Evolutionary conservation across 2,329 filamentous ascomycete genomes (phyloP).

Genomic region (Penicillium sp.): DNA sequence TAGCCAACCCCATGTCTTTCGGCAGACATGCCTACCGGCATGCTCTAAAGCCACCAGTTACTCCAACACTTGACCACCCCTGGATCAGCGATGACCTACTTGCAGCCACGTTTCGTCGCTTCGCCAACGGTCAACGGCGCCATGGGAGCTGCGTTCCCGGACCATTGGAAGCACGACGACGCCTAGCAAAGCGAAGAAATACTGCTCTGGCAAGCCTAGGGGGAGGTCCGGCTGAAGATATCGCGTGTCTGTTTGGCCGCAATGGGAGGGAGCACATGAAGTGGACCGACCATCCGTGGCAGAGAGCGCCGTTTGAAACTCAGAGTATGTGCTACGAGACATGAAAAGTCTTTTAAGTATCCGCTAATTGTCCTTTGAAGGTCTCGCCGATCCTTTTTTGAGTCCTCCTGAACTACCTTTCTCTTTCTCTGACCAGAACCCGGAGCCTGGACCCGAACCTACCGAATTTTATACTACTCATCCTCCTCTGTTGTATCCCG

Average conservation of each 20-base stretch:
- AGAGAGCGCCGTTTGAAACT: constrained; percentile 17
- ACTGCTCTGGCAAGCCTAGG: constrained; percentile 38
- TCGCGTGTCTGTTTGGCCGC: constrained; percentile 36
- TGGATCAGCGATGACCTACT: constrained; percentile 43
- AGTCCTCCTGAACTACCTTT: constrained; percentile 13
- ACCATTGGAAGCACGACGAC: constrained; percentile 52
- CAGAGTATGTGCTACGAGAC: constrained; percentile 18
- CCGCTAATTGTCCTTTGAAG: constrained; percentile 10
- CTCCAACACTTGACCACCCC: constrained; percentile 28
- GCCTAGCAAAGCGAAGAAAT: constrained; percentile 50
- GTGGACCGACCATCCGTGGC: constrained; percentile 25
- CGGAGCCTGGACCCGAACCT: constrained; percentile 6
- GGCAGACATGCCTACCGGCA: constrained; percentile 37
- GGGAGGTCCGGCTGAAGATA: constrained; percentile 29
- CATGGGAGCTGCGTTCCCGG: constrained; percentile 55
- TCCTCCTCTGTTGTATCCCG: not conserved
- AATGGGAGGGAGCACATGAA: constrained; percentile 35
- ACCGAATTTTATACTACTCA: constrained; percentile 4
- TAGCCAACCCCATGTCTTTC: constrained; percentile 33
- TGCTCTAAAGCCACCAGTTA: constrained; percentile 25
- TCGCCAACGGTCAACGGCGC: constrained; percentile 41
- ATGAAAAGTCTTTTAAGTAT: not conserved
- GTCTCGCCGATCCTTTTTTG: constrained; percentile 15
- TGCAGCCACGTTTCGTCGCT: constrained; percentile 42
- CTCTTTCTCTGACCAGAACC: constrained; percentile 18